phyloP scores from a whole-genome alignment of 192 early-diverging fungal genomes.

The Dimargaris cristalligena region DNA sequence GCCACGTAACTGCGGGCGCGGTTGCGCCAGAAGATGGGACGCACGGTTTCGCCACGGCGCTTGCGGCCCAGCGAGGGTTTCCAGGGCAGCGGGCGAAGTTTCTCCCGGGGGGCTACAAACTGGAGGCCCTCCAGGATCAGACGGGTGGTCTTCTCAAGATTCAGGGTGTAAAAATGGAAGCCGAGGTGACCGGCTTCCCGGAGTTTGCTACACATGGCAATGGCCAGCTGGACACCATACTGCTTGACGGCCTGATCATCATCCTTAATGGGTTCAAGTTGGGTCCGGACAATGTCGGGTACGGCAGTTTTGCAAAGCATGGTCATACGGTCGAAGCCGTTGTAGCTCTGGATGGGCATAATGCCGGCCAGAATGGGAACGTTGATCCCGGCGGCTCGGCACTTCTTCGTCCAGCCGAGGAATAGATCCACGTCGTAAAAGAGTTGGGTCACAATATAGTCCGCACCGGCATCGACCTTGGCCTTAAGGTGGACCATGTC shows the following conservation, averaged over 20 bases:
- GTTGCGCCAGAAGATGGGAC: constrained; percentile 98
- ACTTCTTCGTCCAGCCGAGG: constrained; percentile 58
- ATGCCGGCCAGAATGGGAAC: constrained; percentile 84
- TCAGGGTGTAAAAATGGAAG: constrained; percentile 94
- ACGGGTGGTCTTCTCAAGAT: constrained; percentile 76
- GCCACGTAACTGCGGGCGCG: constrained; percentile 79
- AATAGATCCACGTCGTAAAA: constrained; percentile 88
- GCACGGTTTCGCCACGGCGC: constrained; percentile 85
- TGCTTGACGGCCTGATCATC: constrained; percentile 94
- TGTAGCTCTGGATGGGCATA: constrained; percentile 92
- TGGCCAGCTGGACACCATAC: constrained; percentile 69
- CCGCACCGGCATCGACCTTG: constrained; percentile 85
- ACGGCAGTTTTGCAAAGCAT: constrained; percentile 71
- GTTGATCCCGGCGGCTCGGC: constrained; percentile 59
- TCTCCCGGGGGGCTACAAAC: constrained; percentile 55
- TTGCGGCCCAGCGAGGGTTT: constrained; percentile 64
- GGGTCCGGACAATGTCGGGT: constrained; percentile 68
- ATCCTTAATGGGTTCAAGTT: constrained; percentile 93
- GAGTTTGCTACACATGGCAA: constrained; percentile 71
- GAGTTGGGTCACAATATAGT: constrained; percentile 86
- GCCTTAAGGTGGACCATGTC: constrained; percentile 69
- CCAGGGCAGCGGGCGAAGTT: constrained; percentile 41
- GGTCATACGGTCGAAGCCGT: constrained; percentile 84
- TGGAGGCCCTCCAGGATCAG: constrained; percentile 74
- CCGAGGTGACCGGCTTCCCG: constrained; percentile 55